Evolutionary conservation across 306 rosid species (phyloP).

Genomic region (Trifolium fragiferum): DNA sequence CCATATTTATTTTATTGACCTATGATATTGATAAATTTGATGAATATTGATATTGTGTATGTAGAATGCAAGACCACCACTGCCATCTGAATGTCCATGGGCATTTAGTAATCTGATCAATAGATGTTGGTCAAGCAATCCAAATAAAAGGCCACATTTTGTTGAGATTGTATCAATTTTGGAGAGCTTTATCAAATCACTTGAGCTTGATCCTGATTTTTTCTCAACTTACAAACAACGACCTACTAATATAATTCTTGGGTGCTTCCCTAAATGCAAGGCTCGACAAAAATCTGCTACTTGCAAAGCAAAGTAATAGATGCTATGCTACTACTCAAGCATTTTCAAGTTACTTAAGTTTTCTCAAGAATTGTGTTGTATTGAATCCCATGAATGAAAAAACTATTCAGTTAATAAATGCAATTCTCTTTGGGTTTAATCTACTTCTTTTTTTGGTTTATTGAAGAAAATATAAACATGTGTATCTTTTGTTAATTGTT

Average conservation of each 20-base stretch:
- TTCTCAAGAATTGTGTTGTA: constrained; percentile 38
- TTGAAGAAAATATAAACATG: not conserved
- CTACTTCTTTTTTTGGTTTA: not conserved
- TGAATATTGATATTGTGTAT: constrained; percentile 24
- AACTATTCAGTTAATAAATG: constrained; percentile 36
- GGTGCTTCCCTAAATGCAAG: constrained; percentile 64
- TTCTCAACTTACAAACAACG: constrained; percentile 61
- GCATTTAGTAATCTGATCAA: constrained; percentile 72
- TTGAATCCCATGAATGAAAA: constrained; percentile 32
- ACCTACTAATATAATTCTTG: constrained; percentile 37
- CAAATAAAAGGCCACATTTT: constrained; percentile 80
- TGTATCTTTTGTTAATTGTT: not conserved
- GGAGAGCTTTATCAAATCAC: constrained; percentile 60
- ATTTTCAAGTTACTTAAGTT: constrained; percentile 2
- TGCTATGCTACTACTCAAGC: constrained; percentile 26
- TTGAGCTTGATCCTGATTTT: constrained; percentile 68
- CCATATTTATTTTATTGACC: not conserved
- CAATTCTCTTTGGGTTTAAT: constrained; percentile 18
- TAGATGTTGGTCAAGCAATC: constrained; percentile 86
- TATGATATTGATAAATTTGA: not conserved
- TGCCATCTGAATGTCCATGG: constrained; percentile 80
- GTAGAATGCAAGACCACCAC: constrained; percentile 96
- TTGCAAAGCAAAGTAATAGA: constrained; percentile 40
- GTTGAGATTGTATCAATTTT: constrained; percentile 72
- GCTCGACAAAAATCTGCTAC: constrained; percentile 47